These are phyloP conservation scores for Blumeriella jaapii DNA, from an alignment of 2,329 filamentous ascomycete species.

Conservation along the genomic window DNA sequence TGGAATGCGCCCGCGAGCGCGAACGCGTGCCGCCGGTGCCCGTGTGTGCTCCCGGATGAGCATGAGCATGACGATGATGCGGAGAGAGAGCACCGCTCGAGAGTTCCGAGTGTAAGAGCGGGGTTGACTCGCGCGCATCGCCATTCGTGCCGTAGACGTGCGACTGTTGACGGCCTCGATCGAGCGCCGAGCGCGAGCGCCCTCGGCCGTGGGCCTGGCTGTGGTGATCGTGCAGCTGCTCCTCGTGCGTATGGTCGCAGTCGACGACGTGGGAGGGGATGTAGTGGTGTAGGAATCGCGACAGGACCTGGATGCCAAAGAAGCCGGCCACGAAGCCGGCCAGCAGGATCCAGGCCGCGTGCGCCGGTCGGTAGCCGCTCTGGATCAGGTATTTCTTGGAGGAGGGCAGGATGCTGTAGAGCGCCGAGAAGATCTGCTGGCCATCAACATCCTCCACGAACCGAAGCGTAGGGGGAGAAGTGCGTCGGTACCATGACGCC, in stretches of 20 bases:
- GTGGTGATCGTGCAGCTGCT: constrained; percentile 29
- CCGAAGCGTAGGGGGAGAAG: neutral
- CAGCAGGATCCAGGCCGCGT: constrained; percentile 59
- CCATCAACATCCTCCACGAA: constrained; percentile 33
- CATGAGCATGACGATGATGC: neutral
- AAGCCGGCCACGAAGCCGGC: constrained; percentile 61
- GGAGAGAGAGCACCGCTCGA: constrained; percentile 10
- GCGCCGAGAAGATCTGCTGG: constrained; percentile 60
- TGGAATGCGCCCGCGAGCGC: too few relatives aligned
- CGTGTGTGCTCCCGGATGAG: too few relatives aligned
- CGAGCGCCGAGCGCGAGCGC: constrained; percentile 9
- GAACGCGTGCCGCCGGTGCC: constrained; percentile 1
- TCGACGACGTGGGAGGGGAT: constrained; percentile 73
- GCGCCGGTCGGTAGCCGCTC: constrained; percentile 53
- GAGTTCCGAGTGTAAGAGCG: constrained; percentile 16
- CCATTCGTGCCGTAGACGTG: constrained; percentile 10
- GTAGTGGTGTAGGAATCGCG: constrained; percentile 58
- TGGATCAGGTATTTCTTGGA: constrained; percentile 66
- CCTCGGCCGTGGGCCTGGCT: constrained; percentile 14
- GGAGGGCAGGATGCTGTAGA: constrained; percentile 89
- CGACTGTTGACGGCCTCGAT: constrained; percentile 4
- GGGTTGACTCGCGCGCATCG: constrained; percentile 20
- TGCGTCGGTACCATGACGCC: constrained; percentile 74
- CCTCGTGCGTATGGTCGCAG: constrained; percentile 64
- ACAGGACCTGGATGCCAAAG: constrained; percentile 63